Evolutionary conservation across 1,284 basidiomycete genomes (phyloP), one percentile per base, ranked within the genome.

Genomic region (Athelia psychrophila): DNA sequence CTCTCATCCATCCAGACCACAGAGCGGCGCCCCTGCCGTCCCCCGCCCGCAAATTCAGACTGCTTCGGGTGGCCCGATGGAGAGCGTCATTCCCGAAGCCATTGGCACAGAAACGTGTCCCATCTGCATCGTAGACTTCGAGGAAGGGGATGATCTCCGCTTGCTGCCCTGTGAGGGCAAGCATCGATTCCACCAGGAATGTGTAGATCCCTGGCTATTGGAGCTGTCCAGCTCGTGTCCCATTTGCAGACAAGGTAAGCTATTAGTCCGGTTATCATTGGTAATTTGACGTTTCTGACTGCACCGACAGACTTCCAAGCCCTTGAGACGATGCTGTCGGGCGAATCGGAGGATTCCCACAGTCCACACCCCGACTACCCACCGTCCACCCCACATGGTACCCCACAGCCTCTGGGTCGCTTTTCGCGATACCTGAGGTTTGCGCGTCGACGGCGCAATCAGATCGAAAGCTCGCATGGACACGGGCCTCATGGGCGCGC

Each of bases 41-140:
- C 48, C 23, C 15, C n/a, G 48, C 16, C 30, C 52, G 35, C 27
- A 42, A 12, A 9, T 33, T 5, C 23, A 47, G 2, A 30, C 47
- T 10, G 60, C 56, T 48, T 62, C 60, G 25, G 27, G 27, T 6
- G 27, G 27, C 13, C 5, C 5, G 13, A 13, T 30, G 27, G 68
- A 71, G 50, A 73, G 78, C 33, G 68, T 80, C 15, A 74, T 81
- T 49, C 85, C 84, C 1, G 82, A 78, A 45, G 76, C 79, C 13
- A 89, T 91, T 38, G 89, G 86, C 13, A 80, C 82, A 36, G 89
- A 93, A 66, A 93, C 88, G 22, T 97, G 94, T 70, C 93, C 95
- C 5, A 97, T 97, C 57, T 97, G 95, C 65, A 88, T 96, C 54
- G 77, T 92, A 36, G 93, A 95, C 60, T 97, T 97, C 63, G 90